These are phyloP conservation scores for Lichtheimia corymbifera DNA, from an alignment of 371 early-diverging fungal genomes.

Conservation along the genomic window DNA sequence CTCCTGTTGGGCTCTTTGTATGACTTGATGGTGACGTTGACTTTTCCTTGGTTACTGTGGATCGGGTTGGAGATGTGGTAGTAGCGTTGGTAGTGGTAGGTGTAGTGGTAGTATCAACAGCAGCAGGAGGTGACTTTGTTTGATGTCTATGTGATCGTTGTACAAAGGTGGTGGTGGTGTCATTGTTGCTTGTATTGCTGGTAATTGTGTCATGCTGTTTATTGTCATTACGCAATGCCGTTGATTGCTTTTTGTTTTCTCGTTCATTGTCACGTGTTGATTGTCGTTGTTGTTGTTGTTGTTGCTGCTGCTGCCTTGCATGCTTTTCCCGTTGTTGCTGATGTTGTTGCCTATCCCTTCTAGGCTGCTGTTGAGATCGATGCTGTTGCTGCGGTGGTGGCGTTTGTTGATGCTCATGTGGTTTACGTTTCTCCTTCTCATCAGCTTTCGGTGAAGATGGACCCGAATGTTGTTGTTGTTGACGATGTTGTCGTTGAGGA, in stretches of 20 bases:
- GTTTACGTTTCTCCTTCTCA: slow-evolving; percentile 11
- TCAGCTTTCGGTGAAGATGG: neutral
- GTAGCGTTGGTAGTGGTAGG: too few relatives aligned
- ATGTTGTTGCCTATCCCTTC: neutral
- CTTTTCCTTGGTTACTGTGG: neutral
- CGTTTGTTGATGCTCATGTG: slow-evolving; percentile 4
- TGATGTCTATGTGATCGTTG: too few relatives aligned
- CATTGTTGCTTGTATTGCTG: neutral
- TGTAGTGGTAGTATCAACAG: too few relatives aligned
- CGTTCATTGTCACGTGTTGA: neutral
- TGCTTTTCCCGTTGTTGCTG: neutral
- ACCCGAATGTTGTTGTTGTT: neutral
- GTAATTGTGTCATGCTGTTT: neutral
- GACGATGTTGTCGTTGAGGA: neutral
- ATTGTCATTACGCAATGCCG: neutral
- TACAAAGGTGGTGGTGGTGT: neutral
- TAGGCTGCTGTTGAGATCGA: slow-evolving; percentile 1
- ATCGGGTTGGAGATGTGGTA: neutral
- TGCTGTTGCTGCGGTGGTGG: slow-evolving; percentile 2
- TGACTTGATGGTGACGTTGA: neutral
- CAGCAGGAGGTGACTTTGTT: too few relatives aligned
- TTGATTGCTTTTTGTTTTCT: neutral
- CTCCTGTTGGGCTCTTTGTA: too few relatives aligned
- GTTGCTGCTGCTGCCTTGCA: neutral
- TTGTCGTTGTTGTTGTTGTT: neutral